Base-by-base conservation (phyloP, 441 rosid species). In the Aquilaria agallochum region DNA sequence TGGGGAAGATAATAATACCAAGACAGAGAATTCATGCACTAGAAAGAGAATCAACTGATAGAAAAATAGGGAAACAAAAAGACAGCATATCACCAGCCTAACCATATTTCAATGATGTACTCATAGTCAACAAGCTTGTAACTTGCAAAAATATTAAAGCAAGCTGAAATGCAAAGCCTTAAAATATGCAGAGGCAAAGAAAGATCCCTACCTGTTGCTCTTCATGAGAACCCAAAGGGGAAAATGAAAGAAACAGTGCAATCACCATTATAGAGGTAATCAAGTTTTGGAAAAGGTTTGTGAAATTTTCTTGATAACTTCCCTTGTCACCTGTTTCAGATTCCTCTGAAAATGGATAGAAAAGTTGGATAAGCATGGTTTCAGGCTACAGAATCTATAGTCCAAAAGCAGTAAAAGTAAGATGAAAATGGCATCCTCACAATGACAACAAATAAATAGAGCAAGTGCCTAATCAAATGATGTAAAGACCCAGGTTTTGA, bases 291-390 rank as follows among this genome's bases (percentile, higher is more conserved):
- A 82, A 79, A n/a, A 75, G 66, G 69, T 69, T 83, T 58, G 63
- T 56, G 73, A 85, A 78, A 65, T 67, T 60, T 58, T 79, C 84
- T 68, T 83, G 82, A 55, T 76, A 61, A 70, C 70, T 78, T 66
- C 76, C 73, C 2, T 73, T 75, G 14, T 83, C 96, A 32, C 72
- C 82, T 30, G 89, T 62, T 6, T 84, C 83, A 7, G 96, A 83
- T 36, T 89, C 81, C 64, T 87, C 98, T 87, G 86, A 71, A 69
- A 81, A 72, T 50, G 57, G 54, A 55, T 63, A 72, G 63, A 72
- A 51, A 33, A 32, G 46, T 40, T 5, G 60, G 27, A 11, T 31
- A 3, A 14, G 5, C 11, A 67, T 42, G 12, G 45, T 40, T 40
- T 10, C 2, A 40, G 45, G 9, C 1, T 40, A 40, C 9, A 40